Conservation (phyloP, 805 yeast genomes). For the Metschnikowia lunata region DNA sequence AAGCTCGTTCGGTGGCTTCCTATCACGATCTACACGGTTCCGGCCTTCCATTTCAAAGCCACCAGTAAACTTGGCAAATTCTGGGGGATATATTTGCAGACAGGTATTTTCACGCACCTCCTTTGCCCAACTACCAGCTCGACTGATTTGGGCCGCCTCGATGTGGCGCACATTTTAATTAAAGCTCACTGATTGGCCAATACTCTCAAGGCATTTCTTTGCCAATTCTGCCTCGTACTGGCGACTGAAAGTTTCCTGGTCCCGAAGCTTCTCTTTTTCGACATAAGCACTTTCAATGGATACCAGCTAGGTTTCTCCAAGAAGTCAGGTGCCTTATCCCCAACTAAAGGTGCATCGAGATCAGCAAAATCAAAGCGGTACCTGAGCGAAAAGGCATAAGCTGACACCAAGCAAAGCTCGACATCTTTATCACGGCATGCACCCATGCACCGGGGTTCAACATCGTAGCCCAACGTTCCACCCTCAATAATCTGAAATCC, state of each 20-base stretch:
- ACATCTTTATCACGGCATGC: conserved; percentile 1
- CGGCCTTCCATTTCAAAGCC: conserved; percentile 1
- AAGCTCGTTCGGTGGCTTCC: not conserved
- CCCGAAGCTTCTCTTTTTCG: not conserved
- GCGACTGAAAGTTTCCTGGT: not conserved
- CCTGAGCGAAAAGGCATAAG: conserved; percentile 3
- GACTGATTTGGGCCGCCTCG: not conserved
- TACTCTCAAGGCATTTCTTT: not conserved
- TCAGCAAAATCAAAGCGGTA: conserved; percentile 3
- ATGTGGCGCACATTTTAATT: not conserved
- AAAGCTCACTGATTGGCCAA: not conserved
- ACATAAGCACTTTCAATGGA: not conserved
- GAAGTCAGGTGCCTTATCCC: not conserved
- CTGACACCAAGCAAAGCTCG: not conserved
- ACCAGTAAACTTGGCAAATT: conserved; percentile 1
- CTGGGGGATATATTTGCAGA: not conserved
- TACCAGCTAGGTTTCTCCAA: conserved; percentile 1
- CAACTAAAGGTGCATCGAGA: not conserved
- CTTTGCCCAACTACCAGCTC: not conserved
- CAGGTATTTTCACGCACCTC: not conserved
- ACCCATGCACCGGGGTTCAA: not conserved
- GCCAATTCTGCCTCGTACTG: not conserved
- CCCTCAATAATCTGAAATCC: not conserved
- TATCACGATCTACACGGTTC: conserved; percentile 1
- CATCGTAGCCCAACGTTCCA: not conserved